Evolutionary conservation across 1,284 basidiomycete genomes (phyloP).

Genomic region (Irpex lacteus): DNA sequence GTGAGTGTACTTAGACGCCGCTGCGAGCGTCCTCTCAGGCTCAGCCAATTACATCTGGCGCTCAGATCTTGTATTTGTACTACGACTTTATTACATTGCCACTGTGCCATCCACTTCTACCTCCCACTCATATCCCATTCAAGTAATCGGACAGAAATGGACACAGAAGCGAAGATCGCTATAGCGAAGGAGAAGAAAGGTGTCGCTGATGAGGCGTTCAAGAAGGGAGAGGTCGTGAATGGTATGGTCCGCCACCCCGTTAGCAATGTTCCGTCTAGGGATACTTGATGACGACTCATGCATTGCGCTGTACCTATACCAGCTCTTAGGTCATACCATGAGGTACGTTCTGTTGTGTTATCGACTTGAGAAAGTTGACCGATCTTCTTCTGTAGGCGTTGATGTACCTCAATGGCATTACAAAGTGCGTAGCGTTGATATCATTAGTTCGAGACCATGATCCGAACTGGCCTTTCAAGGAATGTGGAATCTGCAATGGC

Average conservation of each 20-base stretch:
- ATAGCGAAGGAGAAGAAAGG: constrained; percentile 70
- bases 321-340: constrained; percentile 67
- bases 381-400: constrained; percentile 39
- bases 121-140: neutral
- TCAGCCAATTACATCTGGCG: neutral
- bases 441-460: neutral
- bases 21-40: neutral
- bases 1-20: neutral
- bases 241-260: constrained; percentile 42
- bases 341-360: constrained; percentile 36
- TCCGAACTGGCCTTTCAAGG: constrained; percentile 11
- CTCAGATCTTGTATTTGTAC: neutral
- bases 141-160: constrained; percentile 16
- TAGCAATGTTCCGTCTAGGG: neutral
- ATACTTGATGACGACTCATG: neutral
- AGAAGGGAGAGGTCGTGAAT: constrained; percentile 54
- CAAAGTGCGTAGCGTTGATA: constrained; percentile 51
- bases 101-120: neutral
- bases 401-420: constrained; percentile 67
- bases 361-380: neutral
- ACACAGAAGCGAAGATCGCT: constrained; percentile 47
- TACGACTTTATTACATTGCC: neutral
- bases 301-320: neutral
- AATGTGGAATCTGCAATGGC: constrained; percentile 22
- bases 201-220: constrained; percentile 73